These are phyloP conservation scores for Xerocomellus amylosporus DNA, from an alignment of 768 basidiomycete species.

Conservation along the genomic window DNA sequence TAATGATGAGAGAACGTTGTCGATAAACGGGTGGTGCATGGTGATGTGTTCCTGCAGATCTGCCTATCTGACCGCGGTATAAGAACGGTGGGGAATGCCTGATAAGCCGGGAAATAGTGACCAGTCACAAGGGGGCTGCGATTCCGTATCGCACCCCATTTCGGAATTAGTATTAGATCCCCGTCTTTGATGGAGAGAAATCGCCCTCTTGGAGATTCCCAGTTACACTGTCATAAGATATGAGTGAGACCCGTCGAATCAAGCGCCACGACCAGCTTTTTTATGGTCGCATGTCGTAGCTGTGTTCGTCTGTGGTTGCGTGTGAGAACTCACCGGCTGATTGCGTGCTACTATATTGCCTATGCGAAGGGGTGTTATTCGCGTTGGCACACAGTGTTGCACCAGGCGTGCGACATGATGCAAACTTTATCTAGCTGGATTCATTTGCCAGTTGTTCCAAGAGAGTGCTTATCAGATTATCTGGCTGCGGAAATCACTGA, in stretches of 20 bases:
- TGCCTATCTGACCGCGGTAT: constrained; percentile 3
- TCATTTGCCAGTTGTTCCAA: neutral
- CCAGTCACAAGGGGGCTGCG: neutral
- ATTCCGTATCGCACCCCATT: constrained; percentile 2
- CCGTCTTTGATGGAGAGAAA: constrained; percentile 2
- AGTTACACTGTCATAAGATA: constrained; percentile 5
- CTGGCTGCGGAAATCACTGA: neutral
- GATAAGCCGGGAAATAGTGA: constrained; percentile 9
- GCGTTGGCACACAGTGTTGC: neutral
- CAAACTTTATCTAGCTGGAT: neutral
- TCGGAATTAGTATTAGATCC: constrained; percentile 2
- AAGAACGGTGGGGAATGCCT: constrained; percentile 3
- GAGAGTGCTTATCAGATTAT: neutral
- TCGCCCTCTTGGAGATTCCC: neutral
- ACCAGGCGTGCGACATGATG: neutral
- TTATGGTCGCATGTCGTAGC: neutral
- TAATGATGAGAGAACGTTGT: constrained; percentile 37
- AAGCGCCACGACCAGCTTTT: constrained; percentile 7
- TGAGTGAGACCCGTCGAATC: constrained; percentile 4
- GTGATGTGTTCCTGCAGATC: neutral
- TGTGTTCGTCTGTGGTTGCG: neutral
- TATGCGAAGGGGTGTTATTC: neutral
- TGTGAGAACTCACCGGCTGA: neutral
- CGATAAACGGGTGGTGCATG: constrained; percentile 36
- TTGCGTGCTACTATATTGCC: neutral